phyloP scores from a whole-genome alignment of 2,329 filamentous ascomycete genomes.

The Aspergillus sp. region DNA sequence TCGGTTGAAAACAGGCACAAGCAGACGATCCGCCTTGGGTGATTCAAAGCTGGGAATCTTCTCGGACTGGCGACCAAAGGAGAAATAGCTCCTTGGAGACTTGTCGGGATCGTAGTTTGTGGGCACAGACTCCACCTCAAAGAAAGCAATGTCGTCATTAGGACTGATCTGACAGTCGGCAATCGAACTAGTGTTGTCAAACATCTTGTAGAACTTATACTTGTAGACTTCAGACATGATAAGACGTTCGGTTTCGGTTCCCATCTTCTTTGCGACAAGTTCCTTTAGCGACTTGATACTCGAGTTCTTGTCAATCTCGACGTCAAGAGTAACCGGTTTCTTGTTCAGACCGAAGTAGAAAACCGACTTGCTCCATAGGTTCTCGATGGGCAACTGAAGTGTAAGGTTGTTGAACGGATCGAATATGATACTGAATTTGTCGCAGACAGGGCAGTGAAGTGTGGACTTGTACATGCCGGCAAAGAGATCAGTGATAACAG shows the following conservation, averaged over 20 bases:
- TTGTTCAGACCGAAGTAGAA: conserved; percentile 71
- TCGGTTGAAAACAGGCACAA: conserved; percentile 44
- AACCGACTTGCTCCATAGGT: conserved; percentile 66
- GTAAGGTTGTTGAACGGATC: conserved; percentile 96
- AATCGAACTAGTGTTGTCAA: conserved; percentile 60
- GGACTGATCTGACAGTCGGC: conserved; percentile 60
- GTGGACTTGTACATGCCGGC: conserved; percentile 98
- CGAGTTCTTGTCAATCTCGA: conserved; percentile 66
- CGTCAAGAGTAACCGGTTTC: conserved; percentile 59
- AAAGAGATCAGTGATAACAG: conserved; percentile 89
- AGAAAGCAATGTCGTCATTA: conserved; percentile 58
- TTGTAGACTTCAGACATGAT: conserved; percentile 77
- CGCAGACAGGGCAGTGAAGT: conserved; percentile 79
- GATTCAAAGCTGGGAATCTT: conserved; percentile 34
- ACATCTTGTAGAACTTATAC: conserved; percentile 77
- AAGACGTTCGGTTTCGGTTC: conserved; percentile 49
- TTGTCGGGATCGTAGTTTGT: conserved; percentile 62
- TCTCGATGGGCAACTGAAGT: conserved; percentile 79
- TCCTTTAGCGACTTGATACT: conserved; percentile 48
- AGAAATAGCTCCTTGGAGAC: conserved; percentile 39
- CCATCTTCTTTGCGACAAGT: conserved; percentile 47
- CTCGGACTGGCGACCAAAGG: conserved; percentile 27
- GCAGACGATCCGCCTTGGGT: conserved; percentile 38
- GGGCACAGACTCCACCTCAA: conserved; percentile 69
- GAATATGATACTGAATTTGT: conserved; percentile 97